These are phyloP conservation scores for Talaromyces sp. DNA, from an alignment of 2,329 filamentous ascomycete genomes.

Conservation along the genomic window DNA sequence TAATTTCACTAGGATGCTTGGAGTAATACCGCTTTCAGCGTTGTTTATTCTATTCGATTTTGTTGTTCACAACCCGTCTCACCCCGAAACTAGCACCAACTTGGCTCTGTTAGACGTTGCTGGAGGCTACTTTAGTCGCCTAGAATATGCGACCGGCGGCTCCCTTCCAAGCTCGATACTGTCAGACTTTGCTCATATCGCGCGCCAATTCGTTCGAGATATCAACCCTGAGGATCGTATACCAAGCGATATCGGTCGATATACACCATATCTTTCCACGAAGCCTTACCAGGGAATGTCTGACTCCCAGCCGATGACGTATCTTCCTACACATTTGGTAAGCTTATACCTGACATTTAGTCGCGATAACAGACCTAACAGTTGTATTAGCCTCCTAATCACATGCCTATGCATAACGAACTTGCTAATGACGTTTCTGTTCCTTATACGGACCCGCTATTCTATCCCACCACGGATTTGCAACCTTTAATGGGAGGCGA, in stretches of 20 bases:
- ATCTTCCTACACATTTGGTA: slow-evolving; percentile 5
- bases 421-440: not conserved
- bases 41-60: slow-evolving; percentile 41
- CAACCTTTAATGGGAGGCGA: slow-evolving; percentile 10
- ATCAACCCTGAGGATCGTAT: slow-evolving; percentile 4
- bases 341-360: not conserved
- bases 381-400: not conserved
- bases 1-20: slow-evolving; percentile 21
- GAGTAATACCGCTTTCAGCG: slow-evolving; percentile 32
- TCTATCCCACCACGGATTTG: slow-evolving; percentile 13
- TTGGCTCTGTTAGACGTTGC: slow-evolving; percentile 38
- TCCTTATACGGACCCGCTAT: slow-evolving; percentile 9
- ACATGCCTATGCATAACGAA: not conserved
- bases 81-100: slow-evolving; percentile 32
- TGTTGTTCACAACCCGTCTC: slow-evolving; percentile 33
- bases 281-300: not conserved
- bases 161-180: slow-evolving; percentile 33
- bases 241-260: not conserved
- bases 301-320: not conserved
- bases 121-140: slow-evolving; percentile 39
- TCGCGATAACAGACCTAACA: not conserved
- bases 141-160: slow-evolving; percentile 35
- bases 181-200: slow-evolving; percentile 39
- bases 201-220: slow-evolving; percentile 33
- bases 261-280: not conserved